These are phyloP conservation scores for Lactarius sp. DNA, from an alignment of 768 basidiomycete species.

Conservation along the genomic window DNA sequence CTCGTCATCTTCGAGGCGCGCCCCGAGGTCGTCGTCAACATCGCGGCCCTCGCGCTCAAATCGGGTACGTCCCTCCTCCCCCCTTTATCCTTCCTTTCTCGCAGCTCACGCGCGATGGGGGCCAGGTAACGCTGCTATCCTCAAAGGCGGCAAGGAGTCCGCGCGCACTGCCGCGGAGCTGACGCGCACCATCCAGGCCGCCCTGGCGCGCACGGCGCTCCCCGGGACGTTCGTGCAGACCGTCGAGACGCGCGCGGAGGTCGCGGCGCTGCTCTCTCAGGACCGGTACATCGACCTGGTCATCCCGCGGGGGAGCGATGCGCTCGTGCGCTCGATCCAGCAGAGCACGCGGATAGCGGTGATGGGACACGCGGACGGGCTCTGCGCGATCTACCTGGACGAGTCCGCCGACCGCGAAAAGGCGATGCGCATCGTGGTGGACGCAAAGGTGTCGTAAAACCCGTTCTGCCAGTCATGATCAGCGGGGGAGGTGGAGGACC, in stretches of 20 bases:
- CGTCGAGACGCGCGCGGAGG: conserved; percentile 87
- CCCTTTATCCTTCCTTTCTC: too few relatives aligned
- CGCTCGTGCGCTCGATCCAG: conserved; percentile 84
- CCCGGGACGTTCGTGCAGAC: conserved; percentile 84
- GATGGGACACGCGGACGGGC: conserved; percentile 98
- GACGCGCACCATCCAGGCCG: conserved; percentile 72
- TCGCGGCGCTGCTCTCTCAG: conserved; percentile 77
- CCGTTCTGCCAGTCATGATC: too few relatives aligned
- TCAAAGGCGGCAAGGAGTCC: conserved; percentile 98
- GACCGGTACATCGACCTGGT: conserved; percentile 95
- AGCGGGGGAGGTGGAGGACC: too few relatives aligned
- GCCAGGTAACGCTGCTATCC: conserved; percentile 90
- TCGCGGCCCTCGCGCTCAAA: conserved; percentile 93
- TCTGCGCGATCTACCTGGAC: conserved; percentile 89
- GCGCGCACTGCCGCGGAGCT: conserved; percentile 71
- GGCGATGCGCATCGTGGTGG: conserved; percentile 75
- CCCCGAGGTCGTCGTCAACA: conserved; percentile 97
- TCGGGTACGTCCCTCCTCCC: conserved; percentile 54
- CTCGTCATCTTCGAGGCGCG: conserved; percentile 96
- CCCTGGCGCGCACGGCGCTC: conserved; percentile 66
- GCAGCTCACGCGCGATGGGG: not conserved
- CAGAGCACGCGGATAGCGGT: conserved; percentile 89
- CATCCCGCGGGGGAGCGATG: conserved; percentile 92
- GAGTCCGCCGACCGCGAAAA: conserved; percentile 73
- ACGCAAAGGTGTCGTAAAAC: conserved; percentile 68